phyloP scores from a whole-genome alignment of 441 rosid species.

The Raphanus hybrid region DNA sequence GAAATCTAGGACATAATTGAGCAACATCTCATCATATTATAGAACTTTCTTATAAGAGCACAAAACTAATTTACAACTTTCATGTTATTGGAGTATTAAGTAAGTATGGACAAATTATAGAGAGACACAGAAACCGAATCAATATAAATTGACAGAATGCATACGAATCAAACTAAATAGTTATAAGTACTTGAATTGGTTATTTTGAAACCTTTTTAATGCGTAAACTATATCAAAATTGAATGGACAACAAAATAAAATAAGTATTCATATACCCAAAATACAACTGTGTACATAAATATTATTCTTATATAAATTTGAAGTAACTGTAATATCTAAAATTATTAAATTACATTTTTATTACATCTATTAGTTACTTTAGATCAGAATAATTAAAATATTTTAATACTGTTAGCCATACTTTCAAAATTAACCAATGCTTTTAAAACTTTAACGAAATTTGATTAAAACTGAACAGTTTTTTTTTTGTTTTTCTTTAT shows the following conservation, averaged over 20 bases:
- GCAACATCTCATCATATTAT: not conserved
- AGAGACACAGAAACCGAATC: not conserved
- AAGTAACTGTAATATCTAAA: not conserved
- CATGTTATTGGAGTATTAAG: not conserved
- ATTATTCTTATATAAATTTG: not conserved
- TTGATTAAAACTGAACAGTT: not conserved
- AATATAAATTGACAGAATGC: not conserved
- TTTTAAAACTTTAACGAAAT: no score
- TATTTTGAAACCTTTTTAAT: not conserved
- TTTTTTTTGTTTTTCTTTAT: not conserved
- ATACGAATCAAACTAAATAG: not conserved
- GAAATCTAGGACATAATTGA: conserved; percentile 4
- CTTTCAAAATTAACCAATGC: no score
- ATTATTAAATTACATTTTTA: no score
- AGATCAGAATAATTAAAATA: no score
- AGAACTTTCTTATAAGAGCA: not conserved
- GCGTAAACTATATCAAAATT: not conserved
- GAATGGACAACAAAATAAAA: not conserved
- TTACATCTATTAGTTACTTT: not conserved
- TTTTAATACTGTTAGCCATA: no score
- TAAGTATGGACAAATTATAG: not conserved
- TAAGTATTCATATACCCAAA: not conserved
- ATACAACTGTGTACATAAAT: not conserved
- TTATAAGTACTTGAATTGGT: not conserved
- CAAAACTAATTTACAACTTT: not conserved